Evolutionary conservation across 1,284 basidiomycete genomes (phyloP), one percentile per base, ranked within the genome.

Genomic region (Retiboletus fuscus): DNA sequence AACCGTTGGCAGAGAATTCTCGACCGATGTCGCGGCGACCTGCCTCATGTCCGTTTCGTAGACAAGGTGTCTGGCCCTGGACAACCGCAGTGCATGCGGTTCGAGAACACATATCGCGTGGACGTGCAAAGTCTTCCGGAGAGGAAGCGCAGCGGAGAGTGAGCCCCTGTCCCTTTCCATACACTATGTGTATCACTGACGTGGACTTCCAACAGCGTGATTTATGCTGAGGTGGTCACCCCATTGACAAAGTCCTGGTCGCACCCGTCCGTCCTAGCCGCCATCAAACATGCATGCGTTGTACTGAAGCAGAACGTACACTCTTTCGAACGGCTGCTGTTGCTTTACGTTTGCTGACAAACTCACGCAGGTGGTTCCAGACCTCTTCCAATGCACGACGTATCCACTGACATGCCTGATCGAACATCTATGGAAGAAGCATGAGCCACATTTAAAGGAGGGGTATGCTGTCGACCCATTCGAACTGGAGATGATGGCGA

Each of bases 311-410:
- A 34, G 10, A 30, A 51, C 22, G 47, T 49, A 24, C 5, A 16
- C 20, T 6, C 46, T 15, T 47, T 22, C 46, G 20, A n/a, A n/a
- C n/a, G n/a, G n/a, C n/a, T n/a, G n/a, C n/a, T n/a, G n/a, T n/a
- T n/a, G n/a, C n/a, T n/a, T n/a, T n/a, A n/a, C n/a, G n/a, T n/a
- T n/a, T n/a, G n/a, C n/a, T n/a, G n/a, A n/a, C n/a, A n/a, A n/a
- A n/a, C n/a, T n/a, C n/a, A n/a, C n/a, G 34, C 34, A 71, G 70
- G 58, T 64, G 10, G n/a, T 71, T 15, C 68, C 61, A 1, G 30
- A 60, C 1, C 24, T 71, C 3, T 71, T 69, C 4, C 16, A 22
- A 18, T 64, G 61, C 15, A 22, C 58, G 0, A 71, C 68, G 0
- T 71, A 53, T 28, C 69, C 68, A 1, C 15, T 72, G 5, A 57